Base-by-base conservation (phyloP, 2,329 filamentous ascomycete species). In the Colletotrichum sp. region DNA sequence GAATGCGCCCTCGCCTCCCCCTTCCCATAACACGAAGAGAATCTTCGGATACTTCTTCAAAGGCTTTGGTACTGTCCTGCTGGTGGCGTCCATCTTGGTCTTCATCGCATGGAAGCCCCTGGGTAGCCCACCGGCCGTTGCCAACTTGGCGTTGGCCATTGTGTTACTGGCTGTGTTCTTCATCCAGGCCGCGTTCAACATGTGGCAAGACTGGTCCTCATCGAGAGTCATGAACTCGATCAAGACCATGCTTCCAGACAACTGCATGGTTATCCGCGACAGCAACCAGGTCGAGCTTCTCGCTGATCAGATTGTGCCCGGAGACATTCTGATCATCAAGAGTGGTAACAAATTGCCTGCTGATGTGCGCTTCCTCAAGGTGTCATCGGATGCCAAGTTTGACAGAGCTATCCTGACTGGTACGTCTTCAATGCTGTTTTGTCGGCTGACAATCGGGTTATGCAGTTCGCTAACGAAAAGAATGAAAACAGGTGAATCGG, bases 201-300 rank as follows among this genome's bases (percentile, higher is more conserved):
- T 90, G 80, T 94, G 89, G 87, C 92, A 93, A 80, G 94, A 96
- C 81, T 96, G 94, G 91, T 95, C 93, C 3, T 94, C 93, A 1
- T 93, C 91, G 2, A 87, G 92, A 7, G 94, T 95, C 71, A 96
- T 96, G 95, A 91, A 92, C 21, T 95, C 93, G 0, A 96, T 96
- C 81, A 94, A 93, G 64, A 93, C 90, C 21, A 95, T 96, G 94
- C 87, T 96, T n/a, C 94, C 94, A 0, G 94, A 95, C 79, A 88
- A 92, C 74, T 95, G 93, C 79, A 86, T 92, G 30, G 88, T 94
- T 9, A 84, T 94, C 8, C 90, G 94, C 24, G 90, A 94, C 77
- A 90, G 92, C 2, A 80, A 82, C 5, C 86, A 90, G 77, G 80
- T 85, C 1, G 87, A 86, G 18, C 84, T 91, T 5, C 83, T 86